phyloP scores from a whole-genome alignment of 2,329 filamentous ascomycete genomes.

The Westerdykella sp. region DNA sequence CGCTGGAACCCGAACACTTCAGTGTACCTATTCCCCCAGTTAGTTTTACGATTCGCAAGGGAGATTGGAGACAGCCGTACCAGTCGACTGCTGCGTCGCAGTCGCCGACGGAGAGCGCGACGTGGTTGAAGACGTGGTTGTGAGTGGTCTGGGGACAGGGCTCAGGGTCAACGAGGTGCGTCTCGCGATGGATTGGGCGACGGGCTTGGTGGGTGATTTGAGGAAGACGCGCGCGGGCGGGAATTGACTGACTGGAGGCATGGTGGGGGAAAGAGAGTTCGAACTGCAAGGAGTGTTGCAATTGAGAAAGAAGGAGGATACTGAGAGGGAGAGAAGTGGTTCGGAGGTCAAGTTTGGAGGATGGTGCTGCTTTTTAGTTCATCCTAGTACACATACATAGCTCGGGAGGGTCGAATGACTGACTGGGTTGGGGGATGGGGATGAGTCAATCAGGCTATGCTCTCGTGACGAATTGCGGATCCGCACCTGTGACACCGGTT shows the following conservation, averaged over 20 bases:
- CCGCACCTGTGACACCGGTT: conserved; percentile 1
- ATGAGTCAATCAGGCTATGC: conserved; percentile 11
- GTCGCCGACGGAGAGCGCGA: conserved; percentile 22
- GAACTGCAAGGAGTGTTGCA: not conserved
- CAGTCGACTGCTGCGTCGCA: conserved; percentile 18
- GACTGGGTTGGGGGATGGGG: conserved; percentile 2
- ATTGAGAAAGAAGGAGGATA: not conserved
- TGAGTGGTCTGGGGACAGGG: conserved; percentile 7
- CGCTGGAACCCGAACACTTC: conserved; percentile 19
- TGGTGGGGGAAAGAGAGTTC: conserved; percentile 5
- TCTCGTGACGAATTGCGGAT: conserved; percentile 7
- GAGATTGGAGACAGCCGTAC: too few relatives aligned
- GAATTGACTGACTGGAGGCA: conserved; percentile 31
- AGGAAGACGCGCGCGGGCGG: conserved; percentile 29
- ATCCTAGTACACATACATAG: conserved; percentile 5
- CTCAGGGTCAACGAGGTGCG: conserved; percentile 8
- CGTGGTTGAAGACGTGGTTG: conserved; percentile 18
- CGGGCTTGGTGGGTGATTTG: conserved; percentile 10
- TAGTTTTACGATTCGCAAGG: too few relatives aligned
- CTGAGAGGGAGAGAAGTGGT: not conserved
- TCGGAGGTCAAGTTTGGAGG: not conserved
- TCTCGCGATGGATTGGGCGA: conserved; percentile 1
- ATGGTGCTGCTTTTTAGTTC: conserved; percentile 3
- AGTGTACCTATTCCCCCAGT: not conserved
- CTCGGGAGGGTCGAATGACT: conserved; percentile 2